phyloP scores from a whole-genome alignment of 2,329 filamentous ascomycete genomes.

The Colletotrichum sp. region DNA sequence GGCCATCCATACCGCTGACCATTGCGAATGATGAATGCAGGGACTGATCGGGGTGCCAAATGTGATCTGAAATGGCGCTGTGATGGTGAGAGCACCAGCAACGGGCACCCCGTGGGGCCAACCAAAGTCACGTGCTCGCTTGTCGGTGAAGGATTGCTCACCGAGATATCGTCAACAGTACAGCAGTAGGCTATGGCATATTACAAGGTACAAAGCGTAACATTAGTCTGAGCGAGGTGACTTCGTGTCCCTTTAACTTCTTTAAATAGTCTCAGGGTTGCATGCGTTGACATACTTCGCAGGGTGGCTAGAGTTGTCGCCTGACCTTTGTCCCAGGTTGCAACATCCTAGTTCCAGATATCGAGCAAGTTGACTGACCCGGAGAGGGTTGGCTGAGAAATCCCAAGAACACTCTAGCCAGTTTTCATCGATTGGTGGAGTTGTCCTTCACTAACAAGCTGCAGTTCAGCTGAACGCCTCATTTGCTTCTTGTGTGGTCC shows the following conservation, averaged over 20 bases:
- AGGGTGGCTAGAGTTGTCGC: not conserved
- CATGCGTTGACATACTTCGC: not conserved
- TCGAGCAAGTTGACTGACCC: not conserved
- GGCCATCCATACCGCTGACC: constrained; percentile 1
- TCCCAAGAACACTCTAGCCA: not conserved
- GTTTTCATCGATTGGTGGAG: not conserved
- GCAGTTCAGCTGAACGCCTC: constrained; percentile 9
- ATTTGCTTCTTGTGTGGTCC: not conserved
- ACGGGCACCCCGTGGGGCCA: not conserved
- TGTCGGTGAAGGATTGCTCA: constrained; percentile 6
- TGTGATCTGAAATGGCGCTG: not conserved
- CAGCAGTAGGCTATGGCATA: not conserved
- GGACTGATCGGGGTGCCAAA: not conserved
- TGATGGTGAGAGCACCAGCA: not conserved
- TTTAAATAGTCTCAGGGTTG: not conserved
- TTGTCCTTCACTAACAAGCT: not conserved
- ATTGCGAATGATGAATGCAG: not conserved
- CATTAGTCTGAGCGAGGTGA: not conserved
- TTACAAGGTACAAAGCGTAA: not conserved
- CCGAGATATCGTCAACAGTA: constrained; percentile 7
- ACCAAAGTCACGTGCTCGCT: constrained; percentile 16
- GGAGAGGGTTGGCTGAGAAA: not conserved
- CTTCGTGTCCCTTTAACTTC: too few relatives aligned
- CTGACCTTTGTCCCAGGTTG: not conserved
- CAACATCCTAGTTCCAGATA: not conserved